Percentiles rank a stretch among this genome's conserved stretches.
phyloP scores from a whole-genome alignment of 768 basidiomycete species.

The Amanita fuliginea region DNA sequence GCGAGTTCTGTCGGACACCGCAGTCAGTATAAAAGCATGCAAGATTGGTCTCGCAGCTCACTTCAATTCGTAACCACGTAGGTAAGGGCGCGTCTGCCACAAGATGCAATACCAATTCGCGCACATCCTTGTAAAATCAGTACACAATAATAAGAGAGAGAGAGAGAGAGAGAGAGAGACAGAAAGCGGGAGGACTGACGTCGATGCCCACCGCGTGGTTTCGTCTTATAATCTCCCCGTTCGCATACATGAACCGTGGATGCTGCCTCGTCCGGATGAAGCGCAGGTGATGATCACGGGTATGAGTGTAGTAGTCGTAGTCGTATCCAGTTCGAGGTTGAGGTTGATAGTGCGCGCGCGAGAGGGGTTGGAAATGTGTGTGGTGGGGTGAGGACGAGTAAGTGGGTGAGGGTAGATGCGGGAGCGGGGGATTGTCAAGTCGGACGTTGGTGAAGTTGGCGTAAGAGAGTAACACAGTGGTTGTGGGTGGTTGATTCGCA shows the following conservation, averaged over 20 bases:
- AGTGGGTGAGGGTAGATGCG: too few species aligned
- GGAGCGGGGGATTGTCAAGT: background rate
- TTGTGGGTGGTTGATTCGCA: too few species aligned
- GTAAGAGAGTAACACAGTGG: constrained; percentile 6
- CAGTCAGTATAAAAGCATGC: too few species aligned
- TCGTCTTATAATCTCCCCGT: constrained; percentile 61
- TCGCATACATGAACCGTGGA: constrained; percentile 76
- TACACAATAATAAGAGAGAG: background rate
- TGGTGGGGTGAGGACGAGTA: background rate
- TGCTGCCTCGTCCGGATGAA: constrained; percentile 20
- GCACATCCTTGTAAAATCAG: constrained; percentile 51
- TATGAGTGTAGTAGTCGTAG: background rate
- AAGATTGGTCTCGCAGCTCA: constrained; percentile 23
- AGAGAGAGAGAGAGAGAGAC: too few species aligned
- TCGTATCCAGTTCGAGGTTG: too few species aligned
- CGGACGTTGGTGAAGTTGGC: background rate
- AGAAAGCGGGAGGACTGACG: constrained; percentile 47
- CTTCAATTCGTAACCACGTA: constrained; percentile 81
- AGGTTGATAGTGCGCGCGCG: too few species aligned
- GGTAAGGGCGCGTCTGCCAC: constrained; percentile 75
- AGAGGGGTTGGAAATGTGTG: background rate
- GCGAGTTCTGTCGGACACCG: constrained; percentile 43
- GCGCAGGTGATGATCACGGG: background rate
- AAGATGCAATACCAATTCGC: constrained; percentile 78
- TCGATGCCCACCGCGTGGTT: constrained; percentile 72